phyloP scores from a whole-genome alignment of 192 early-diverging fungal species.

The Obelidium mucronatum region DNA sequence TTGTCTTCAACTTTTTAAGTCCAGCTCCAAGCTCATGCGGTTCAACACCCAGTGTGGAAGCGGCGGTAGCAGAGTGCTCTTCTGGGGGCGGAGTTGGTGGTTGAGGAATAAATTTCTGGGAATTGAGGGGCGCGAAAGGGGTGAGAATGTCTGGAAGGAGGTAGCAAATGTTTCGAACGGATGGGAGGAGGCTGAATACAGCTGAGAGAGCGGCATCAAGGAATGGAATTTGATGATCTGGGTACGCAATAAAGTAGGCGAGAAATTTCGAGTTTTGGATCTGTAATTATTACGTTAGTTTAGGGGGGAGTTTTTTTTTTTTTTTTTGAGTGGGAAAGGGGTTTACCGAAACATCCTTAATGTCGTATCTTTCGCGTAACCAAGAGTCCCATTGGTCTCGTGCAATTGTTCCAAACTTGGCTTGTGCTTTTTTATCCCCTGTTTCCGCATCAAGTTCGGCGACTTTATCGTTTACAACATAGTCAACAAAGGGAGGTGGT shows the following conservation, averaged over 20 bases:
- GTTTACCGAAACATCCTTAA: constrained; percentile 45
- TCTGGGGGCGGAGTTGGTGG: constrained; percentile 3
- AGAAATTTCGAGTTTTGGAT: constrained; percentile 57
- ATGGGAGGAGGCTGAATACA: constrained; percentile 43
- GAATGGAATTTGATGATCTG: constrained; percentile 39
- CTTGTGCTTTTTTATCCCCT: background rate
- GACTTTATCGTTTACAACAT: background rate
- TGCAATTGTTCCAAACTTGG: constrained; percentile 25
- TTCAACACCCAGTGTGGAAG: background rate
- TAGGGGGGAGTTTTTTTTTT: background rate
- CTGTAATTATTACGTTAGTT: constrained; percentile 26
- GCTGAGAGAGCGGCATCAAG: constrained; percentile 44
- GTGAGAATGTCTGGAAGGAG: constrained; percentile 51
- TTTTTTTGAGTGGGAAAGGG: background rate
- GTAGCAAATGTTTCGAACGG: constrained; percentile 48
- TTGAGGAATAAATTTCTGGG: constrained; percentile 30
- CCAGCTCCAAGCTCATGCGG: background rate
- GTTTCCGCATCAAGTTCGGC: background rate
- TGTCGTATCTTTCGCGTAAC: constrained; percentile 45
- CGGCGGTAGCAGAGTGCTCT: background rate
- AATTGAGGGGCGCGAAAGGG: constrained; percentile 55
- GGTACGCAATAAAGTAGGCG: constrained; percentile 46
- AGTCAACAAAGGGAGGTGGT: constrained; percentile 45
- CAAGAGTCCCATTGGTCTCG: constrained; percentile 48
- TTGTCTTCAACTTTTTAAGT: constrained; percentile 17